A percentile compares a stretch with the other conserved stretches of the same genome.
Evolutionary conservation across 148 eudicot species (phyloP).

Genomic region (Dysphania ambrosioides): DNA sequence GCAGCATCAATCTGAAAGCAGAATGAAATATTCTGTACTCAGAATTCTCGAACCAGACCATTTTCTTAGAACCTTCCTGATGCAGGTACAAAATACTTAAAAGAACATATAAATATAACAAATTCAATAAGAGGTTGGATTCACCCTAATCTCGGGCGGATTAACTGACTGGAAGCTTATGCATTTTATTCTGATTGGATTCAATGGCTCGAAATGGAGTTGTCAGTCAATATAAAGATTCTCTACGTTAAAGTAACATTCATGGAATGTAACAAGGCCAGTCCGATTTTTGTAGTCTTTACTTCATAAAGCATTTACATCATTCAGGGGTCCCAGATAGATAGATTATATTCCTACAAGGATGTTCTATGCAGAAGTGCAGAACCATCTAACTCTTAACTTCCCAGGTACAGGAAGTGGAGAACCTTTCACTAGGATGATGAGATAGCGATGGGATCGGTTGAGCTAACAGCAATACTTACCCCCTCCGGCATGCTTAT

Average conservation of each 20-base stretch:
- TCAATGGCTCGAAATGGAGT: not conserved
- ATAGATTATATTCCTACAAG: conserved; percentile 24
- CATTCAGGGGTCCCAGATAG: conserved; percentile 15
- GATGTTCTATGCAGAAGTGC: not conserved
- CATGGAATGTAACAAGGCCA: conserved; percentile 22
- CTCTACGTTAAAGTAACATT: not conserved
- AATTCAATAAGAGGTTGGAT: too few species aligned
- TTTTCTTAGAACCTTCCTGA: not conserved
- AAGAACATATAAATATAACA: too few species aligned
- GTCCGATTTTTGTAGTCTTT: conserved; percentile 6
- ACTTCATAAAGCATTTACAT: conserved; percentile 4
- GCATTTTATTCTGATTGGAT: not conserved
- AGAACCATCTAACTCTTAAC: conserved; percentile 4
- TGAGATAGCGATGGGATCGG: not conserved
- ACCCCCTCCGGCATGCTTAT: not conserved
- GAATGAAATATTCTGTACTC: conserved; percentile 8
- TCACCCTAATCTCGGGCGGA: not conserved
- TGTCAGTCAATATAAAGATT: conserved; percentile 19
- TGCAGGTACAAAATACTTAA: conserved; percentile 21
- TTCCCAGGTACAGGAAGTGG: conserved; percentile 18
- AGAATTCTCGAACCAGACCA: not conserved
- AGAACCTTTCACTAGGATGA: conserved; percentile 4
- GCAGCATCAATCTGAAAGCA: not conserved
- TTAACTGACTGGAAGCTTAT: not conserved
- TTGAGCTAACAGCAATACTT: not conserved